Evolutionary conservation across 768 basidiomycete genomes (phyloP), one percentile per base, ranked within the genome.

Genomic region (Amanita phalloides): DNA sequence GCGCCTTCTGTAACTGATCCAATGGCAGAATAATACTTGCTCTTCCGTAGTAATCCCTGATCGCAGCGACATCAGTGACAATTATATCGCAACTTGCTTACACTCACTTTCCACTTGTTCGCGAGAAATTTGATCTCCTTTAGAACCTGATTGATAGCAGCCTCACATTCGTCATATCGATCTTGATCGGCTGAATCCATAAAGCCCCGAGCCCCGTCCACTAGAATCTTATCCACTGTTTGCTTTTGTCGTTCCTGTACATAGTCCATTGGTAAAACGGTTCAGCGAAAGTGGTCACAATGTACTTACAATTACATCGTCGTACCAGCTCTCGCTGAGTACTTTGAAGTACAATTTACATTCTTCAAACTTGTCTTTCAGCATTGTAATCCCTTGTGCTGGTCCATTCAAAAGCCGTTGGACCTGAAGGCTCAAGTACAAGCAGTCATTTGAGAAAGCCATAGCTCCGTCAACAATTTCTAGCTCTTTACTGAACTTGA

Each of bases 381-480:
- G 64, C 28, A 57, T 54, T 8, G 54, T 41, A 1, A 57, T 53
- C 6, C 53, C 62, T 7, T 49, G 53, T 28, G 48, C 44, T 6
- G 53, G 49, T n/a, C 63, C 55, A 2, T 58, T 62, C 21, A 60
- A 56, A 43, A 64, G 66, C 26, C 69, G 69, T 52, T 68, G 70
- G 0, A 84, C 62, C 57, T 84, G 76, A 20, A 67, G 64, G 28
- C 72, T 72, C 25, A 94, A 72, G 62, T 84, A 89, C 20, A 76
- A 58, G 57, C 83, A 90, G 55, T 94, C 86, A 62, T 96, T 96
- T 14, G 88, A 82, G 62, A 86, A 86, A 45, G 79, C 78, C 76
- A 95, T 82, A 1, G 76, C 71, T 25, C 71, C 66, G 17, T 78
- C 78, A 8, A 82, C 68, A 0, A 74, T 68, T 35, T 71, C 61